These are phyloP conservation scores for Boechera stricta DNA, from an alignment of 345 rosid species.

Conservation along the genomic window DNA sequence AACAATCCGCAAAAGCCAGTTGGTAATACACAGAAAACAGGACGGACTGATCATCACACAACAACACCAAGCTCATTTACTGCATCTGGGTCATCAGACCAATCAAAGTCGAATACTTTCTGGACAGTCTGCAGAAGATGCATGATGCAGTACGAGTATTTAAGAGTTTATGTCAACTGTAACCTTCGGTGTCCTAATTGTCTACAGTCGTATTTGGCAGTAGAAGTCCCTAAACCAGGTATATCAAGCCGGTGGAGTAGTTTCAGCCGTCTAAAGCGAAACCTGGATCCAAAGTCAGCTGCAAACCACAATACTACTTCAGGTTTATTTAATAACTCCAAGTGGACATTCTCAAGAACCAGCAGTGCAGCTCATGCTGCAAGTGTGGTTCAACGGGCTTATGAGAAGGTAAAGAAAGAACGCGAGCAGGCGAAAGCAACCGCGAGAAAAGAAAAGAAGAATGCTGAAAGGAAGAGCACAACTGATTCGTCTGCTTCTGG, in stretches of 20 bases:
- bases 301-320: conserved; percentile 38
- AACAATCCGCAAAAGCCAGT: conserved; percentile 41
- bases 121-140: conserved; percentile 76
- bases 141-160: conserved; percentile 67
- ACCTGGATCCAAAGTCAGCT: conserved; percentile 47
- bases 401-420: conserved; percentile 64
- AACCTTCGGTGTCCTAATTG: conserved; percentile 69
- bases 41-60: conserved; percentile 20
- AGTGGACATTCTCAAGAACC: conserved; percentile 56
- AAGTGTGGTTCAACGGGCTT: conserved; percentile 60
- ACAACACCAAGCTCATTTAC: conserved; percentile 29
- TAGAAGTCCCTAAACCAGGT: conserved; percentile 64
- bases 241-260: conserved; percentile 52
- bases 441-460: conserved; percentile 54
- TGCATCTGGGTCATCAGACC: conserved; percentile 41
- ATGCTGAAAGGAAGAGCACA: conserved; percentile 46
- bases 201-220: conserved; percentile 59
- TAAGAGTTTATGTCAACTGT: conserved; percentile 61
- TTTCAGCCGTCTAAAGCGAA: conserved; percentile 49
- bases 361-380: conserved; percentile 66
- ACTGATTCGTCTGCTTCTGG: conserved; percentile 38
- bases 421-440: conserved; percentile 66
- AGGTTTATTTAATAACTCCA: conserved; percentile 48
- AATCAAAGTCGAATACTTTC: conserved; percentile 55
- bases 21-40: conserved; percentile 9